A percentile compares a stretch with the other conserved stretches of the same genome.
These are phyloP conservation scores for Pistacia integerrima DNA, from an alignment of 345 rosid species.

Conservation along the genomic window DNA sequence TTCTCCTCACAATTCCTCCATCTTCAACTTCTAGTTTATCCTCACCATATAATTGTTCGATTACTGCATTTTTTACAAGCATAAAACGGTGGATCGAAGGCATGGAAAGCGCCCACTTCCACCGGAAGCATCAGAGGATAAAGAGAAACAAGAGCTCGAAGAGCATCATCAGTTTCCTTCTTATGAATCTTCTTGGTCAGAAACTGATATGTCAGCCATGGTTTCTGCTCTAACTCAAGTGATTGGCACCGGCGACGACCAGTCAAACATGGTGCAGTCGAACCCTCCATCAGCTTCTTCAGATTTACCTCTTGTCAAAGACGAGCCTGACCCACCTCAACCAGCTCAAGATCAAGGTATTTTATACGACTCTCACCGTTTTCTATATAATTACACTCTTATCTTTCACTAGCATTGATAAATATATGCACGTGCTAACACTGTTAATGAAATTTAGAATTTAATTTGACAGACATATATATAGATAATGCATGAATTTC, in stretches of 20 bases:
- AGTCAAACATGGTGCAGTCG: conserved; percentile 23
- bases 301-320: conserved; percentile 26
- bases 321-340: conserved; percentile 35
- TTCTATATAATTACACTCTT: no score
- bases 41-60: background rate
- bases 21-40: background rate
- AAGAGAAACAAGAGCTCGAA: conserved; percentile 22
- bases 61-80: background rate
- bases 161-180: conserved; percentile 17
- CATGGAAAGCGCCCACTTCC: conserved; percentile 85
- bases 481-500: no score
- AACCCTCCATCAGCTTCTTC: background rate
- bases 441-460: no score
- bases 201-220: conserved; percentile 80
- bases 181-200: conserved; percentile 52
- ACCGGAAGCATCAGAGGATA: conserved; percentile 60
- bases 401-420: no score
- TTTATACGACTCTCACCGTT: background rate
- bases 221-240: conserved; percentile 71
- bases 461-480: no score
- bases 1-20: background rate
- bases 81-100: conserved; percentile 68
- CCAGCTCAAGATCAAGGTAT: conserved; percentile 48
- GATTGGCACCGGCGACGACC: conserved; percentile 37
- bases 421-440: no score